These are phyloP conservation scores for Metarhizium robertsii DNA, from an alignment of 2,329 filamentous ascomycete species.

Conservation along the genomic window DNA sequence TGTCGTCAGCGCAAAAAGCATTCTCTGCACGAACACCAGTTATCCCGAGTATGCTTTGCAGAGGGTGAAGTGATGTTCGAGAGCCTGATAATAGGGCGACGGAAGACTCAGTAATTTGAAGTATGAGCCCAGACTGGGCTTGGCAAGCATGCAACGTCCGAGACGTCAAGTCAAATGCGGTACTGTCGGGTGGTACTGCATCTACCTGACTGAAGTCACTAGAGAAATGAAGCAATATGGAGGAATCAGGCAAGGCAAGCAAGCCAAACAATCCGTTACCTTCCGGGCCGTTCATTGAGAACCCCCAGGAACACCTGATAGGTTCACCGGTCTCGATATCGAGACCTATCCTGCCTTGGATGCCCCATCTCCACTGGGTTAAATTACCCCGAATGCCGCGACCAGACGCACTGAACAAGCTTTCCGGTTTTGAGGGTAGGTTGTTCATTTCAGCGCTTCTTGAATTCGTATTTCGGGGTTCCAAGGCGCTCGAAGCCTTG, in stretches of 20 bases:
- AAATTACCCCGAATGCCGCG: conserved; percentile 53
- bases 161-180: conserved; percentile 41
- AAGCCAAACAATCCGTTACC: conserved; percentile 26
- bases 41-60: conserved; percentile 20
- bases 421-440: conserved; percentile 31
- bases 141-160: conserved; percentile 40
- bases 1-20: conserved; percentile 29
- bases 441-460: conserved; percentile 5
- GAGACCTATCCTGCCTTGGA: conserved; percentile 57
- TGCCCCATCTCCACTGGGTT: conserved; percentile 59
- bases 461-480: neutral
- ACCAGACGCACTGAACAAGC: conserved; percentile 58
- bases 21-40: conserved; percentile 26
- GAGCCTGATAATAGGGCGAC: conserved; percentile 29
- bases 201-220: conserved; percentile 35
- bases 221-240: conserved; percentile 38
- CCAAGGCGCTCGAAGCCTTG: neutral
- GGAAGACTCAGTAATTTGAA: conserved; percentile 45
- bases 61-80: conserved; percentile 23
- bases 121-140: conserved; percentile 24
- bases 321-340: conserved; percentile 41
- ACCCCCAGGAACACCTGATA: conserved; percentile 44
- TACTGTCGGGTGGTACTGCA: conserved; percentile 30
- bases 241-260: conserved; percentile 38
- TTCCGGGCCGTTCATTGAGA: conserved; percentile 21